phyloP scores from a whole-genome alignment of 2,329 filamentous ascomycete genomes.

The Aspergillus floridensis region DNA sequence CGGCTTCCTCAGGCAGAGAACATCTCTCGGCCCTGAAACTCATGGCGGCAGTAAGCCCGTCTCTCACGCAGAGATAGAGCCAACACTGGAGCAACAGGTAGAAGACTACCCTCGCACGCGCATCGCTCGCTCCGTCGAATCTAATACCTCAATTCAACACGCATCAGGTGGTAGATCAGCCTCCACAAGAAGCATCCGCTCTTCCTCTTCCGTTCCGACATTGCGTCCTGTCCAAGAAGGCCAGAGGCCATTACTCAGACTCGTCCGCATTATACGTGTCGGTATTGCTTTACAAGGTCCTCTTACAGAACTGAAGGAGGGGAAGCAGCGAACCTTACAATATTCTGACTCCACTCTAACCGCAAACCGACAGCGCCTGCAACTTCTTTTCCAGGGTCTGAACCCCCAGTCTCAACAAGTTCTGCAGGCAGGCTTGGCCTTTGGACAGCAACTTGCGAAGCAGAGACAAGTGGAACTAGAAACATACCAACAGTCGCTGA shows the following conservation, averaged over 20 bases:
- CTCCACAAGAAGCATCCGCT: conserved; percentile 13
- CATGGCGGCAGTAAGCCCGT: conserved; percentile 15
- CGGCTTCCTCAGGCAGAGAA: conserved; percentile 27
- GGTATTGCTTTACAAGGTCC: conserved; percentile 39
- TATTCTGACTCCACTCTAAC: conserved; percentile 19
- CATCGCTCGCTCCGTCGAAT: background rate
- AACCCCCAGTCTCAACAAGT: conserved; percentile 38
- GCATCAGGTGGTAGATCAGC: background rate
- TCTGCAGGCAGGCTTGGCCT: conserved; percentile 40
- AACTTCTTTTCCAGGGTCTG: conserved; percentile 39
- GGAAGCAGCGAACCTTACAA: background rate
- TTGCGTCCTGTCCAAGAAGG: conserved; percentile 1
- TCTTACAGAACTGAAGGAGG: conserved; percentile 22
- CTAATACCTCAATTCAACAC: background rate
- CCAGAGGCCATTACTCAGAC: conserved; percentile 25
- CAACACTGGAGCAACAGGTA: background rate
- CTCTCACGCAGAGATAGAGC: conserved; percentile 11
- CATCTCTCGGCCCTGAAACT: conserved; percentile 21
- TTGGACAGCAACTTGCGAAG: conserved; percentile 45
- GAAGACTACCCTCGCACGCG: background rate
- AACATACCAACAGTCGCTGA: conserved; percentile 3
- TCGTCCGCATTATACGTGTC: conserved; percentile 36
- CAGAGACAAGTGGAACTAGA: conserved; percentile 22
- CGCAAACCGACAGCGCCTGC: conserved; percentile 29
- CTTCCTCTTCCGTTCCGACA: conserved; percentile 11